Evolutionary conservation across 2,329 filamentous ascomycete genomes (phyloP).

Genomic region (Penicillium fuscoglaucum): DNA sequence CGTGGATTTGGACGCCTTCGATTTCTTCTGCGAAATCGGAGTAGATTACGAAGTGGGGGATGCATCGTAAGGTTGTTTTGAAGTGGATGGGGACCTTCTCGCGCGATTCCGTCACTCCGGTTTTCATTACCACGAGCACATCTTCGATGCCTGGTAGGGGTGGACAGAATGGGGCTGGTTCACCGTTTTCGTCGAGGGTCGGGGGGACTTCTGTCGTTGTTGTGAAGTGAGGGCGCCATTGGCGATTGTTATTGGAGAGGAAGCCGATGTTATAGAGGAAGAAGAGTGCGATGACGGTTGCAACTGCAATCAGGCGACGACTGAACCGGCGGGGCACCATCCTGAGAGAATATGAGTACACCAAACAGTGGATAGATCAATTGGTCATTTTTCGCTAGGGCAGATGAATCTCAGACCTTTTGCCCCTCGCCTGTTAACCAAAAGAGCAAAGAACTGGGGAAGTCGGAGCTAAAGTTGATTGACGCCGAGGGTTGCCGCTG

Average conservation of each 20-base stretch:
- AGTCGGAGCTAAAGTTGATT: slow-evolving; percentile 14
- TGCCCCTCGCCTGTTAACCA: slow-evolving; percentile 3
- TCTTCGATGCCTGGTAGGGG: slow-evolving; percentile 49
- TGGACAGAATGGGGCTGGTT: slow-evolving; percentile 30
- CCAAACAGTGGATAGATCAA: slow-evolving; percentile 14
- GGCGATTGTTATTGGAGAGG: slow-evolving; percentile 48
- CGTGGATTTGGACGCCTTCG: slow-evolving; percentile 51
- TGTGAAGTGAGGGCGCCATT: slow-evolving; percentile 16
- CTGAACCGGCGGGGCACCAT: slow-evolving; percentile 47
- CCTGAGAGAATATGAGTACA: slow-evolving; percentile 10
- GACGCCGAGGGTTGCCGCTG: slow-evolving; percentile 16
- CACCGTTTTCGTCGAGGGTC: slow-evolving; percentile 12
- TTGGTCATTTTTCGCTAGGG: slow-evolving; percentile 13
- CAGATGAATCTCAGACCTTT: not conserved
- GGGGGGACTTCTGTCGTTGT: slow-evolving; percentile 8
- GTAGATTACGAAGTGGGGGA: slow-evolving; percentile 58
- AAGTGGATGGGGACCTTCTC: slow-evolving; percentile 58
- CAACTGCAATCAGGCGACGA: slow-evolving; percentile 46
- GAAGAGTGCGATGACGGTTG: slow-evolving; percentile 58
- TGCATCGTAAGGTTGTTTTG: slow-evolving; percentile 55
- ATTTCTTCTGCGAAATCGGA: slow-evolving; percentile 59
- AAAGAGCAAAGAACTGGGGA: slow-evolving; percentile 5
- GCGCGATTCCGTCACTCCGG: slow-evolving; percentile 58
- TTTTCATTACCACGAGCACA: slow-evolving; percentile 59
- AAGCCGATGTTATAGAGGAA: slow-evolving; percentile 59